Percentiles rank a stretch among this genome's conserved stretches.
phyloP scores from a whole-genome alignment of 2,329 filamentous ascomycete species.

The Cyclaneusma minus region DNA sequence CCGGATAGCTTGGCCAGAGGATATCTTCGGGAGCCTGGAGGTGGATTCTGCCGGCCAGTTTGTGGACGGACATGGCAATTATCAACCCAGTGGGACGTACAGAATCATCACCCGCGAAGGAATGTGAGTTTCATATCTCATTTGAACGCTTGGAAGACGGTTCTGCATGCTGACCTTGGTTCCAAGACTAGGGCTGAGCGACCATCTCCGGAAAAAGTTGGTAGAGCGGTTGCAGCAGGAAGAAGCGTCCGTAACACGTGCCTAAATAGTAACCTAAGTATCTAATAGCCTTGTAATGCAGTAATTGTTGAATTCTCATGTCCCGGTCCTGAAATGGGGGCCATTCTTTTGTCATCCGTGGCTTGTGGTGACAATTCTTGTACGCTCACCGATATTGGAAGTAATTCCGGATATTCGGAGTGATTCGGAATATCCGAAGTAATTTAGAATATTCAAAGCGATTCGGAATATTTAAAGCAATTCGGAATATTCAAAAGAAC shows the following conservation, averaged over 20 bases:
- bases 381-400: no score
- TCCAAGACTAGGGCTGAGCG: conserved; percentile 34
- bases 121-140: conserved; percentile 35
- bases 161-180: conserved; percentile 13
- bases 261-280: no score
- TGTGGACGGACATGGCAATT: conserved; percentile 30
- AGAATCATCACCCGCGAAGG: conserved; percentile 49
- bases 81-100: conserved; percentile 46
- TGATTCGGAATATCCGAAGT: no score
- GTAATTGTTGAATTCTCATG: no score
- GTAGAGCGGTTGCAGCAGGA: conserved; percentile 35
- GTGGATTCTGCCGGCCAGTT: conserved; percentile 42
- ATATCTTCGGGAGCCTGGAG: conserved; percentile 53
- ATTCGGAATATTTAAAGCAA: no score
- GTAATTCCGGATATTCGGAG: no score
- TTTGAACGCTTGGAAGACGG: background rate
- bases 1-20: conserved; percentile 52
- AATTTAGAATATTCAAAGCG: no score
- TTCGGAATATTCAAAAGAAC: no score
- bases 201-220: conserved; percentile 37
- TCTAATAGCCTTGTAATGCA: no score
- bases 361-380: no score
- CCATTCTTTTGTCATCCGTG: no score
- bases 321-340: no score
- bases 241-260: conserved; percentile 26